Evolutionary conservation across 2,329 filamentous ascomycete species (phyloP), one percentile per base, ranked within the genome.

Genomic region (Ophiosphaerella narmari): DNA sequence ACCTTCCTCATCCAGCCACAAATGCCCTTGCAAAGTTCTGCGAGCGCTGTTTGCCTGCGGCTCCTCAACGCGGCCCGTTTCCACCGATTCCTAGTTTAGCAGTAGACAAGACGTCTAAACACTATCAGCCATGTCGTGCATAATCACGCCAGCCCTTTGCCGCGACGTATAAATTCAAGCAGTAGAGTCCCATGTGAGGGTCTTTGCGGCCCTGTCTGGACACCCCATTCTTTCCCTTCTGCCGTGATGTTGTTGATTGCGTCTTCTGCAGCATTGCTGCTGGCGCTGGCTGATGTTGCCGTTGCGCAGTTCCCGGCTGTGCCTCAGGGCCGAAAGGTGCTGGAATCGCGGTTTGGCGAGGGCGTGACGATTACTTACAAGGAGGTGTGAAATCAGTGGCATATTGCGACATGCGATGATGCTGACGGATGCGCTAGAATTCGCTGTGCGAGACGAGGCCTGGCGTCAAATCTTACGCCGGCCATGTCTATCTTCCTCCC

Each of bases 371-470:
- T 68, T 18, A 56, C 57, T 1, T 67, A 64, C 50, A 68, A 68
- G 39, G 52, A 65, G 47, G 63, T 65, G 48, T 31, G 44, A 29
- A 7, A 16, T 13, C 4, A 4, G 11, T n/a, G n/a, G 13, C 26
- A 12, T 36, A 14, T 16, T 36, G n/a, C 9, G 26, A 39, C 2
- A 5, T n/a, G 16, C n/a, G 23, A n/a, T 13, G 11, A 6, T 33
- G 41, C 44, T 54, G 29, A 54, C 26, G 3, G 14, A 21, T 14
- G 13, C 24, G 9, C 16, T 38, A 60, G 54, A 62, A 63, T 12
- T 79, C 79, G 5, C 80, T 81, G 50, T 82, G 80, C 59, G 80
- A 83, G 68, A 78, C 77, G 1, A 80, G 78, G 3, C 77, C 78
- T 1, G 75, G 75, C 16, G 79, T 82, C 34, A 81, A 81, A 45